Base-by-base conservation (phyloP, 495 filamentous ascomycete genomes). In the Bathelium albidoporum region DNA sequence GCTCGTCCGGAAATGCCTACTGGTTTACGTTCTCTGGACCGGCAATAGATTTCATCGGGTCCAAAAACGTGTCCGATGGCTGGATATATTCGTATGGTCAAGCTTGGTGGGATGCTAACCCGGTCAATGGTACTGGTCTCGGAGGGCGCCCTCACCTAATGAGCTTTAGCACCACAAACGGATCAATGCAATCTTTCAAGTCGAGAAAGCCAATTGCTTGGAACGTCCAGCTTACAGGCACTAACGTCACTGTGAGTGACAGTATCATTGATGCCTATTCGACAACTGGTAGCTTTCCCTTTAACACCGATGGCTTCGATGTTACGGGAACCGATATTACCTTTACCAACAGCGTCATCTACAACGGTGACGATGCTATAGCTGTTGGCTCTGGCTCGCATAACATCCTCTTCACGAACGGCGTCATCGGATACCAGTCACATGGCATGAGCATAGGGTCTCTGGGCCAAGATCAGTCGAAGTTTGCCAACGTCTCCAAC, bases 21-120 rank as follows among this genome's bases (percentile, higher is more conserved):
- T 79, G 75, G 76, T 74, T 78, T 59, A 61, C 68, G 0, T 67
- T 78, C 31, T 55, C 65, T 2, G 76, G 76, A 4, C 72, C 74
- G 12, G 58, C 60, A 4, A 71, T 79, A 26, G 69, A 75, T 58
- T 77, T 71, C 58, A 66, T 62, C 32, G 75, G 75, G 11, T 72
- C 72, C 1, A 59, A 62, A 10, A 67, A 74, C 55, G 64, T 72
- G 28, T 70, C 73, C 32, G 65, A 72, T 60, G 76, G 77, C 12
- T 79, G 76, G 76, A 77, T 79, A 64, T 68, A 78, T 59, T 77
- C 76, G 14, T 77, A 78, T 58, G 77, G 77, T 24, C 76, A 79
- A 60, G 68, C 66, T 1, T 79, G 77, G 77, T 79, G 76, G 77
- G 76, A 78, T 64, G 73, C 73, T 22, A 78, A 78, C 60, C 71